phyloP scores from a whole-genome alignment of 768 basidiomycete genomes.

The Leccinum barrowsii region DNA sequence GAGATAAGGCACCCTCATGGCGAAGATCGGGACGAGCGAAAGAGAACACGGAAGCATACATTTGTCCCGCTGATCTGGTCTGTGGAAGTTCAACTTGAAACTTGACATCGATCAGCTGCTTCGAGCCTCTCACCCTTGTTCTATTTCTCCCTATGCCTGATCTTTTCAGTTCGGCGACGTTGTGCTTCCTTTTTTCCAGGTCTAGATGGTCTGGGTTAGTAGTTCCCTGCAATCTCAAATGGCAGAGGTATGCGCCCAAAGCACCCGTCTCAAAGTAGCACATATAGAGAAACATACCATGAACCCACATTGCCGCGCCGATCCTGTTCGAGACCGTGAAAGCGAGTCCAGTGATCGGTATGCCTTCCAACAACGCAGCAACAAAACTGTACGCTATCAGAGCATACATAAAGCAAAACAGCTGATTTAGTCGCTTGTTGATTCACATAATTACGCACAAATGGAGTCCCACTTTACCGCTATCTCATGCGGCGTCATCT shows the following conservation, averaged over 20 bases:
- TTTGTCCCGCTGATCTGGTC: background rate
- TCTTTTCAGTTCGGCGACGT: constrained; percentile 35
- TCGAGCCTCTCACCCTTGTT: background rate
- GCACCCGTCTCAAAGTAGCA: background rate
- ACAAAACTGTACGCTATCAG: constrained; percentile 78
- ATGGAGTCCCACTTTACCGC: constrained; percentile 85
- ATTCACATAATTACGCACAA: constrained; percentile 37
- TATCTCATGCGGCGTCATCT: constrained; percentile 67
- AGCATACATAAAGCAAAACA: background rate
- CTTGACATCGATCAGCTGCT: background rate
- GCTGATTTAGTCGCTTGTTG: background rate
- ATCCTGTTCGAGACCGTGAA: constrained; percentile 86
- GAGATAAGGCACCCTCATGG: too few relatives aligned
- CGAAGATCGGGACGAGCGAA: too few relatives aligned
- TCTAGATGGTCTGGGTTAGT: constrained; percentile 36
- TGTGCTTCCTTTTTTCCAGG: constrained; percentile 56
- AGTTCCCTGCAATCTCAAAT: background rate
- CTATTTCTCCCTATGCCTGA: background rate
- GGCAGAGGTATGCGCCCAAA: too few relatives aligned
- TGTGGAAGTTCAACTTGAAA: background rate
- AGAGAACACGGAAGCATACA: background rate
- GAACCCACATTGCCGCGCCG: constrained; percentile 94
- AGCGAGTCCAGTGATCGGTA: constrained; percentile 77
- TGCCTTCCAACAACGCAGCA: constrained; percentile 73
- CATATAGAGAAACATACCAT: constrained; percentile 44